Conservation (phyloP, 2,329 filamentous ascomycete genomes). For the Iodosphaeria phyllophila region DNA sequence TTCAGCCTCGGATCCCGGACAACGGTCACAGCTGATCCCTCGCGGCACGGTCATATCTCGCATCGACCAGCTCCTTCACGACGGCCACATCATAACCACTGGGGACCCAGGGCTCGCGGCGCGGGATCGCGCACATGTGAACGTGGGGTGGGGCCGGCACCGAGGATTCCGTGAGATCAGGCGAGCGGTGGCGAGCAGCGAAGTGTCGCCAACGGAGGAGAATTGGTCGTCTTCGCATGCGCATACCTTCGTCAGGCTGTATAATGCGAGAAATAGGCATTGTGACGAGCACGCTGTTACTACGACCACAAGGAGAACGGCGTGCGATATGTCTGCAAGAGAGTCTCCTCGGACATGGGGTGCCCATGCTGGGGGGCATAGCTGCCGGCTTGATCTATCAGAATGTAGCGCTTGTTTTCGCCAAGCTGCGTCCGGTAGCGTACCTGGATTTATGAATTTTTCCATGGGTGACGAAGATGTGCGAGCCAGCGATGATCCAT, state of each 20-base stretch:
- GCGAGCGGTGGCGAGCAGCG: no score
- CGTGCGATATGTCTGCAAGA: no score
- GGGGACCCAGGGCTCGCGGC: constrained; percentile 4
- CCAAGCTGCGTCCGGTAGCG: background rate
- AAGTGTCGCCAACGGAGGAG: no score
- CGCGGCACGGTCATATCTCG: constrained; percentile 16
- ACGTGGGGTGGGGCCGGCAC: constrained; percentile 14
- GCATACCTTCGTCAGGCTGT: constrained; percentile 11
- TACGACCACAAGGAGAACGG: no score
- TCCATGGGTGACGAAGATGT: constrained; percentile 5
- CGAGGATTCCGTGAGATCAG: constrained; percentile 8
- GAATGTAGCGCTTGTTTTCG: constrained; percentile 1
- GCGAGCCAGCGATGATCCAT: background rate
- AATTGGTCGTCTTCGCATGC: constrained; percentile 9
- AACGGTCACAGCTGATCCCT: constrained; percentile 12
- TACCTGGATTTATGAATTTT: constrained; percentile 4
- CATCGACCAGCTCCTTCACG: constrained; percentile 12
- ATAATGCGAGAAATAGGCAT: constrained; percentile 8
- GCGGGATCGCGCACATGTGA: constrained; percentile 10
- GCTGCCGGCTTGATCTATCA: constrained; percentile 1
- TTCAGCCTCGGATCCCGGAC: no score
- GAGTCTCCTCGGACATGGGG: no score
- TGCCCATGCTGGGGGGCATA: constrained; percentile 1
- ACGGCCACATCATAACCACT: constrained; percentile 8
- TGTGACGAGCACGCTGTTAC: constrained; percentile 8